A percentile compares a stretch with the other conserved stretches of the same genome.
phyloP scores from a whole-genome alignment of 192 early-diverging fungal genomes.

The Haplosporangium gracile region DNA sequence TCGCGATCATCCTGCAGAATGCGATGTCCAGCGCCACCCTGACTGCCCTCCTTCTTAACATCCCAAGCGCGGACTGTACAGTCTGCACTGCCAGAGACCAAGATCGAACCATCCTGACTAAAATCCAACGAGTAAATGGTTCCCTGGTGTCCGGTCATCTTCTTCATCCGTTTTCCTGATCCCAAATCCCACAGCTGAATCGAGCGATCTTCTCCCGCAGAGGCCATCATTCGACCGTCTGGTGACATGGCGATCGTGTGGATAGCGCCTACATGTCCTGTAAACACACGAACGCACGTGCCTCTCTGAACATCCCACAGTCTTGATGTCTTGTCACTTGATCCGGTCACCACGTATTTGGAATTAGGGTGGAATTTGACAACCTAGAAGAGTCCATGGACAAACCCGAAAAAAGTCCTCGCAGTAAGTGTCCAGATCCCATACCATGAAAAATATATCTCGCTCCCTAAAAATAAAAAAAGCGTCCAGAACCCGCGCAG shows the following conservation, averaged over 20 bases:
- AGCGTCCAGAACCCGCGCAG: neutral
- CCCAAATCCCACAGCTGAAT: slow-evolving; percentile 95
- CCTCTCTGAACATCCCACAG: slow-evolving; percentile 97
- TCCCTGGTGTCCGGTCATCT: slow-evolving; percentile 87
- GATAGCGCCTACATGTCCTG: slow-evolving; percentile 87
- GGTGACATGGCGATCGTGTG: slow-evolving; percentile 91
- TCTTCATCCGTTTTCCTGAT: slow-evolving; percentile 85
- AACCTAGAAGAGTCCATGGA: slow-evolving; percentile 56
- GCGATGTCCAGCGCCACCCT: slow-evolving; percentile 15
- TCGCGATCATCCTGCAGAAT: slow-evolving; percentile 42
- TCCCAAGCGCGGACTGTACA: slow-evolving; percentile 94
- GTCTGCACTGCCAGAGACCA: slow-evolving; percentile 91
- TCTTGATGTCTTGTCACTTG: slow-evolving; percentile 87
- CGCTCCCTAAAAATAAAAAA: neutral
- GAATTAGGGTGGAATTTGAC: slow-evolving; percentile 98
- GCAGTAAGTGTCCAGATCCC: slow-evolving; percentile 10
- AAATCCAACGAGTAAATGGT: slow-evolving; percentile 90
- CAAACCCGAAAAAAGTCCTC: neutral
- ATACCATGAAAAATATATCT: neutral
- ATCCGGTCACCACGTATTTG: slow-evolving; percentile 95
- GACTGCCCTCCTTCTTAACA: slow-evolving; percentile 68
- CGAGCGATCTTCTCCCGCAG: slow-evolving; percentile 85
- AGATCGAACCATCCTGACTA: slow-evolving; percentile 80
- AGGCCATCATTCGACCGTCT: slow-evolving; percentile 91
- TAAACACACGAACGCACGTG: slow-evolving; percentile 89